Percentiles rank a stretch among this genome's conserved stretches.
Conservation (phyloP, 2,329 filamentous ascomycete species). For the Fusarium metavorans region DNA sequence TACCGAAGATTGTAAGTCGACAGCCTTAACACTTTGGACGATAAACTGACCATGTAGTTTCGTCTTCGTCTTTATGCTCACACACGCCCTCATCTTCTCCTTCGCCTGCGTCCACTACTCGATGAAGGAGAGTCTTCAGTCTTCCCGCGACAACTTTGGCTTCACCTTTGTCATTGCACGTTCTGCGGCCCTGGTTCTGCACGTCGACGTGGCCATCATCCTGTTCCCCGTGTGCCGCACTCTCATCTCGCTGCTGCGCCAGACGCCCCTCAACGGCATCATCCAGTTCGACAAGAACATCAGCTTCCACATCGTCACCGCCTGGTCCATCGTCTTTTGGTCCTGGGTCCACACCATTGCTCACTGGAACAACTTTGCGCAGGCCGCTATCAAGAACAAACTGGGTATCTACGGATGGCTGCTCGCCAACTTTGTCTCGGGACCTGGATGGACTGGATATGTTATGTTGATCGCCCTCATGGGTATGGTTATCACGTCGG, state of each 20-base stretch:
- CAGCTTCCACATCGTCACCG: constrained; percentile 86
- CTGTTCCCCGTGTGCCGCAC: constrained; percentile 87
- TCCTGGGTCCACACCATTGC: constrained; percentile 88
- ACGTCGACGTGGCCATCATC: constrained; percentile 84
- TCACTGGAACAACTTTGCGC: constrained; percentile 89
- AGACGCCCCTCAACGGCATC: constrained; percentile 86
- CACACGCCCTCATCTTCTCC: constrained; percentile 81
- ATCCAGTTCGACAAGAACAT: constrained; percentile 93
- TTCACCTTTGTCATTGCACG: constrained; percentile 82
- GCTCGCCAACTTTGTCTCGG: constrained; percentile 80
- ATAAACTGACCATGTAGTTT: constrained; percentile 59
- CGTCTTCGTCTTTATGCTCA: constrained; percentile 78
- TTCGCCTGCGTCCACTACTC: constrained; percentile 86
- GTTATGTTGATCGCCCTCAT: constrained; percentile 84
- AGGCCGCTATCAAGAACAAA: constrained; percentile 79
- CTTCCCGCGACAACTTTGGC: constrained; percentile 76
- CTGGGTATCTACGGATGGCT: constrained; percentile 84
- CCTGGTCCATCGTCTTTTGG: constrained; percentile 90
- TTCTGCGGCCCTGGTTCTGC: constrained; percentile 80
- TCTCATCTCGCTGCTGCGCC: constrained; percentile 82
- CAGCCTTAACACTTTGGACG: background rate
- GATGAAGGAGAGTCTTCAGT: constrained; percentile 79
- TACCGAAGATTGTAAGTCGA: constrained; percentile 79
- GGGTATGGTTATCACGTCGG: constrained; percentile 81
- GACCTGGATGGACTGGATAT: constrained; percentile 88